Base-by-base conservation (phyloP, 495 filamentous ascomycete species). In the Penicillium canescens region DNA sequence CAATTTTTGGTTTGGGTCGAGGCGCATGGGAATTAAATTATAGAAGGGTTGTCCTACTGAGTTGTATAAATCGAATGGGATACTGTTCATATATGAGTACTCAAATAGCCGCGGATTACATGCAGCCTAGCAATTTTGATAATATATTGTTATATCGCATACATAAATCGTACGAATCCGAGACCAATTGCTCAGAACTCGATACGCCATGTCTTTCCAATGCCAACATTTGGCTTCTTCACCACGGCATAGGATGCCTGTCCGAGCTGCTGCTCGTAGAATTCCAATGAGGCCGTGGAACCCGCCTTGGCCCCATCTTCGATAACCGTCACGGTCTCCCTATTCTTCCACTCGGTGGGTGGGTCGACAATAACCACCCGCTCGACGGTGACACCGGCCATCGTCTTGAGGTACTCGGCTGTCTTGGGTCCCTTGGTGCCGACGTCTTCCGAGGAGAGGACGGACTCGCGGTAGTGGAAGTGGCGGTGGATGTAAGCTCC, bases 401-500 rank as follows among this genome's bases (percentile, higher is more conserved):
- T 94, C 23, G 67, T 73, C 76, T 91, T 89, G 49, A 89, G 62
- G 71, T 87, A 98, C 18, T 78, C 81, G 20, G 84, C 86, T 42
- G 88, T 85, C 73, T 88, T 82, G 37, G 86, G 74, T 14, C 75
- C 79, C 63, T 79, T 78, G 16, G 61, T 60, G 3, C 77, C 82
- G 34, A 69, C 55, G 45, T 75, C 68, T 50, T 74, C 64, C 23
- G 72, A 79, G 6, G 73, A 71, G 12, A 96, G 77, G 2, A 73
- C 78, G 4, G 78, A 76, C 5, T 67, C 78, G 45, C 67, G 78
- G 78, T 79, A 87, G 28, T 64, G 60, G 76, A 98, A 98, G 34
- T 72, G 78, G 36, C 91, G 87, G 71, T 96, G 88, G 54, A 97
- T 89, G 67, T 87, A 96, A 26, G 86, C 89, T 11, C 93, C 94